A percentile compares a stretch with the other conserved stretches of the same genome.
These are phyloP conservation scores for Penicillium herquei DNA, from an alignment of 495 filamentous ascomycete genomes.

Conservation along the genomic window DNA sequence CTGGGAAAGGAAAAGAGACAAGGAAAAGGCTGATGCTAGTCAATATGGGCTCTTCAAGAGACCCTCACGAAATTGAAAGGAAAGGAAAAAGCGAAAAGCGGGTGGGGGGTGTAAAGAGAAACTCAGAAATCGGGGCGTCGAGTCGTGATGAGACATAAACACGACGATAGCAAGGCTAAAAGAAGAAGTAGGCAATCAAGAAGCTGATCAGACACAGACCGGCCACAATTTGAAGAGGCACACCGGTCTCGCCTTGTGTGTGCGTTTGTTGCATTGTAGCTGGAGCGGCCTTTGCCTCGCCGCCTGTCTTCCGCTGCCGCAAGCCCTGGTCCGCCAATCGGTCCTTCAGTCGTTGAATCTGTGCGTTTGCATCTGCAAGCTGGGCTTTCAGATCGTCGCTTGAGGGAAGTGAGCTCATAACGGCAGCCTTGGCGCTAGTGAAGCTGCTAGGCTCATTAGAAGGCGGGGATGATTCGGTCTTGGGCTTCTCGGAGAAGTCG, in stretches of 20 bases:
- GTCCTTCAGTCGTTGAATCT: conserved; percentile 67
- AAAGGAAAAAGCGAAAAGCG: background rate
- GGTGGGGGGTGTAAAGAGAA: background rate
- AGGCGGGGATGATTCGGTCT: conserved; percentile 38
- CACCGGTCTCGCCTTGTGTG: conserved; percentile 57
- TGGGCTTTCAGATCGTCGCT: conserved; percentile 67
- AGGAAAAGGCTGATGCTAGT: conserved; percentile 28
- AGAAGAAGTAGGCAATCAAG: conserved; percentile 91
- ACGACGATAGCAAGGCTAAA: conserved; percentile 52
- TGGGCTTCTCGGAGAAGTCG: conserved; percentile 44
- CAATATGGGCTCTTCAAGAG: conserved; percentile 27
- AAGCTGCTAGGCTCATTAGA: conserved; percentile 14
- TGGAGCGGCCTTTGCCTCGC: conserved; percentile 40
- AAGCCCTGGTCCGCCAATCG: conserved; percentile 68
- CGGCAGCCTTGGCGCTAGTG: conserved; percentile 39
- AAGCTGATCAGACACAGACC: conserved; percentile 84
- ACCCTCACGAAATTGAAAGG: conserved; percentile 18
- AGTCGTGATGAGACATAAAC: conserved; percentile 25
- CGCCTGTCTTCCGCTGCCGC: conserved; percentile 61
- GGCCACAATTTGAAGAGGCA: conserved; percentile 84
- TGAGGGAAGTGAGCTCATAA: conserved; percentile 45
- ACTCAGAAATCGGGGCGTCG: conserved; percentile 19
- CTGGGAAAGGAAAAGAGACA: conserved; percentile 18
- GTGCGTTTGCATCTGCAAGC: conserved; percentile 72
- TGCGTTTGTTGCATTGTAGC: conserved; percentile 51